Percentiles rank a stretch among this genome's conserved stretches.
Conservation (phyloP, 768 basidiomycete species). For the Russula olivacea region DNA sequence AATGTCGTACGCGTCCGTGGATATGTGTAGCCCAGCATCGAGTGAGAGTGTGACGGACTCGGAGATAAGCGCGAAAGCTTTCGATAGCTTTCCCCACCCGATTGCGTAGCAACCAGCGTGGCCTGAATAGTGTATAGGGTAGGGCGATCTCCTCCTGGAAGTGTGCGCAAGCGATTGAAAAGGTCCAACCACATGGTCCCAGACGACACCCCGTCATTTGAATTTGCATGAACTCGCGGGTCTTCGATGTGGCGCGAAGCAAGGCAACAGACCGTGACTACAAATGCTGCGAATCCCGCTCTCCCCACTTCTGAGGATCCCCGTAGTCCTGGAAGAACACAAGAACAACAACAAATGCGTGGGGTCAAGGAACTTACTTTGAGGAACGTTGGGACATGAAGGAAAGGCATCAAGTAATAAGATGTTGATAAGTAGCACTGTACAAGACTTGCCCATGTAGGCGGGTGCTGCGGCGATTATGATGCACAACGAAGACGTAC, state of each 20-base stretch:
- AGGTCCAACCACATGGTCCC: conserved; percentile 92
- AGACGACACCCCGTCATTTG: conserved; percentile 78
- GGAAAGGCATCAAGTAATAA: conserved; percentile 88
- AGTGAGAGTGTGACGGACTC: conserved; percentile 84
- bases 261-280: conserved; percentile 88
- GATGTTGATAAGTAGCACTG: conserved; percentile 87
- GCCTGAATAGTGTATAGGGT: conserved; percentile 91
- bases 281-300: conserved; percentile 90
- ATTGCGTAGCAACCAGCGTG: conserved; percentile 83
- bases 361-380: conserved; percentile 42
- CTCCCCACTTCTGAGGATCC: conserved; percentile 91
- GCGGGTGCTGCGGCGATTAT: neutral
- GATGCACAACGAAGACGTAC: conserved; percentile 38
- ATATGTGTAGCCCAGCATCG: conserved; percentile 85
- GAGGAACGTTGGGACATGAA: conserved; percentile 87
- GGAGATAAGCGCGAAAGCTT: conserved; percentile 78
- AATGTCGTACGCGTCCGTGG: conserved; percentile 76
- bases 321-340: conserved; percentile 67
- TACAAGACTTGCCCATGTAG: conserved; percentile 48
- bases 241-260: conserved; percentile 92
- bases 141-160: conserved; percentile 82
- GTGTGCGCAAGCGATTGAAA: conserved; percentile 77
- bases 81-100: conserved; percentile 82
- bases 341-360: conserved; percentile 17
- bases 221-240: conserved; percentile 77